Evolutionary conservation across 148 eudicot genomes (phyloP).

Genomic region (Arbutus unedo): DNA sequence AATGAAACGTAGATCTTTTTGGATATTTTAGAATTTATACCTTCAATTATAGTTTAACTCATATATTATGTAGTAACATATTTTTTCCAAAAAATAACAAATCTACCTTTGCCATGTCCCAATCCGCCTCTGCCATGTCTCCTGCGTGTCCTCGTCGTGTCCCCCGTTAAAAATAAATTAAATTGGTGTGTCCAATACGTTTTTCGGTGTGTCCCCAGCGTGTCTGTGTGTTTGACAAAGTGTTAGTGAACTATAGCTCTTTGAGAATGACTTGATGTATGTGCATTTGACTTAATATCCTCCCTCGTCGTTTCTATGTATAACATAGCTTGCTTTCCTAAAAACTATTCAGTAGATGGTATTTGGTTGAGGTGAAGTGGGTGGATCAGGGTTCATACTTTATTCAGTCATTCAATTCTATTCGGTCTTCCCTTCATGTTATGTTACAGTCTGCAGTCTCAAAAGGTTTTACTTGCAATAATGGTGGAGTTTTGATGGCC

Average conservation of each 20-base stretch:
- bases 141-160: no score
- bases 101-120: no score
- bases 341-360: neutral
- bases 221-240: no score
- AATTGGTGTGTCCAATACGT: no score
- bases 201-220: no score
- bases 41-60: no score
- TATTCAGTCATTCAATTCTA: neutral
- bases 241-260: neutral
- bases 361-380: neutral
- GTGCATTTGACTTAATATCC: neutral
- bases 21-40: no score
- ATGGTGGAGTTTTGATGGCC: neutral
- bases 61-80: no score
- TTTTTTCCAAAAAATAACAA: no score
- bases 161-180: no score
- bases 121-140: no score
- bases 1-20: no score
- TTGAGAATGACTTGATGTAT: neutral
- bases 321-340: neutral
- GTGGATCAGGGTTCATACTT: neutral
- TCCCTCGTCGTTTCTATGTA: neutral
- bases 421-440: neutral
- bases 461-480: neutral
- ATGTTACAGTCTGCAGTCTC: neutral